Percentiles rank a stretch among this genome's conserved stretches.
These are phyloP conservation scores for Litchi chinensis DNA, from an alignment of 345 rosid genomes.

Conservation along the genomic window DNA sequence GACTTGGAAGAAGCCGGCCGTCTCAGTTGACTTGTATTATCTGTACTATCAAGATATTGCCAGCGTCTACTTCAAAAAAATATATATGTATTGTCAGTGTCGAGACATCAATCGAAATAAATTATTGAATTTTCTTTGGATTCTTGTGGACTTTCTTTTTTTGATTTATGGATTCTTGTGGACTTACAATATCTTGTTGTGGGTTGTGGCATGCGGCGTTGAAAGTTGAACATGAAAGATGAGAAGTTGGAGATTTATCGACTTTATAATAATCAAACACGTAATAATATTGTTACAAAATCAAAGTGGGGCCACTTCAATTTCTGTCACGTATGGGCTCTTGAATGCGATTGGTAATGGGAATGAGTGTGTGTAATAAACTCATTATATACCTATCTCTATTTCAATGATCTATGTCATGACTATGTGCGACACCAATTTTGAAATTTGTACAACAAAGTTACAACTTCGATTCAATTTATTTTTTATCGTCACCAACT, in stretches of 20 bases:
- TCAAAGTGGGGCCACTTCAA: no score
- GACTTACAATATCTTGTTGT: neutral
- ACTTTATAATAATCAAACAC: neutral
- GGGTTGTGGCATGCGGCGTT: neutral
- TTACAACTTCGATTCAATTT: neutral
- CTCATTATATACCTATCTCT: no score
- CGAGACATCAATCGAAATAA: neutral
- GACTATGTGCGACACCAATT: no score
- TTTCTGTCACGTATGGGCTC: no score
- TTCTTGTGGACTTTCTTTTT: no score
- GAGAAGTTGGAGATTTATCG: neutral
- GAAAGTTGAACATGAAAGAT: neutral
- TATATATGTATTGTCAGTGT: no score
- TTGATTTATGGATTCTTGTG: no score
- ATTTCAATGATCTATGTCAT: no score
- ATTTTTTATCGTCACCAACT: constrained; percentile 12
- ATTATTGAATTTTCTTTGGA: neutral
- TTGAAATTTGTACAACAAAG: neutral
- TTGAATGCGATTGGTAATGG: no score
- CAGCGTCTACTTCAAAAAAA: no score
- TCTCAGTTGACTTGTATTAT: constrained; percentile 11
- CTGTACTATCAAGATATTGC: neutral
- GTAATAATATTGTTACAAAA: no score
- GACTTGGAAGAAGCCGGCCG: neutral
- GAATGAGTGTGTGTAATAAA: no score